Base-by-base conservation (phyloP, 2,329 filamentous ascomycete genomes). In the Aspergillus aculeatus region DNA sequence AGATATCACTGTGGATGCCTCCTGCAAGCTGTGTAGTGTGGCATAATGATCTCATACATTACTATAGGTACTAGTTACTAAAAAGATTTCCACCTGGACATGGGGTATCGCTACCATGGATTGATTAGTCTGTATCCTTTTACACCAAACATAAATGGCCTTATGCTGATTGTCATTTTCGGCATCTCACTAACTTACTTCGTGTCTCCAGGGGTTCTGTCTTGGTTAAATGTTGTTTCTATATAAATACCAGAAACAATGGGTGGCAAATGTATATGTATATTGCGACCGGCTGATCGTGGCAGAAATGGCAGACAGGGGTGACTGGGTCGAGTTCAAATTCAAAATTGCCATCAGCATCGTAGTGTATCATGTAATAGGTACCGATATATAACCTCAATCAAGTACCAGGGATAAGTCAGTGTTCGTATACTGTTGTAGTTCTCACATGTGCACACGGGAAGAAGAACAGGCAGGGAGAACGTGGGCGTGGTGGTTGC, bases 401-500 rank as follows among this genome's bases (percentile, higher is more conserved):
- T 10, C 26, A 29, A 10, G 26, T 29, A 29, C 26, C 3, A 6
- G 21, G 2, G 21, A 21, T 21, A 21, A 21, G 21, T 21, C 21
- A 2, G 2, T 21, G 21, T 21, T 21, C 21, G 21, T 2, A 21
- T 26, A 26, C 24, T 26, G 24, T 26, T 9, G 11, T 24, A 35
- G 29, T 3, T 26, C 38, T n/a, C 38, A 44, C 14, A 41, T 16
- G 12, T 7, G 38, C 24, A 19, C 16, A 41, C 47, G 53, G 53
- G 38, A 55, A 12, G 47, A 29, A 2, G 53, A 44, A 26, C 32
- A 31, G 41, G 41, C 41, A 29, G 16, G 50, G 44, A 41, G 32
- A 52, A 57, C 26, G n/a, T 48, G 50, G 12, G 12, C 6, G 50
- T 50, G 65, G 50, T 50, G 65, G 67, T 69, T 69, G 66, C 67